Base-by-base conservation (phyloP, 164 flowering plant genomes). In the Cinnamomum chago region DNA sequence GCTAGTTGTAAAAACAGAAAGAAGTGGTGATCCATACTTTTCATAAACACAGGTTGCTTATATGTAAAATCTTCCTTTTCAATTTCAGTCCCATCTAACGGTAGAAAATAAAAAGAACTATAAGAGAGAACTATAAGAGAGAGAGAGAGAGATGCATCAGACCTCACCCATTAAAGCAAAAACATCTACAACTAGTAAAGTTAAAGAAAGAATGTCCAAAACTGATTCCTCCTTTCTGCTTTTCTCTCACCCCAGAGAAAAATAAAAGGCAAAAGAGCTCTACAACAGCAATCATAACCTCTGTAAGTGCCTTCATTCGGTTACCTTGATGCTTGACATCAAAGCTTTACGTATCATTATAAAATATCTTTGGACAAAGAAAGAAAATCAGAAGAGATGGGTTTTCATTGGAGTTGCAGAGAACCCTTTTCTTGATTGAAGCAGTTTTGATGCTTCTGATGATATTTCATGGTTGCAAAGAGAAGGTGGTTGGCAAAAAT, bases 241-340 rank as follows among this genome's bases (percentile, higher is more conserved):
- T 55, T 55, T 55, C 17, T 18, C 20, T 55, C 60, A 55, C 17
- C 60, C n/a, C 10, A 35, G 47, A 66, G 28, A 66, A 27, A 60
- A 35, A 6, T 5, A 20, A 28, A 47, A 28, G 73, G 9, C 9
- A 62, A 68, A 67, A 76, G 33, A 7, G n/a, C 62, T 5, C 73
- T 55, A 62, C 51, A 68, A 47, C 70, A 78, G 75, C 67, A 76
- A 84, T 83, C 80, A 76, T 83, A 79, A 62, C 35, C 76, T 78
- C 78, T 79, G 73, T 33, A 76, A 78, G 50, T 50, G 47, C 71
- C 64, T 76, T 55, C 20, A 55, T 55, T 55, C 13, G 83, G 91
- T 88, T 88, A 84, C 92, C 87, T 86, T 77, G 86, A 89, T 86
- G 91, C 90, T 84, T 84, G 83, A 77, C 90, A 89, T 68, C 82